Evolutionary conservation across 176 grass and related monocot genomes (phyloP).

Genomic region (Carex cristatella): DNA sequence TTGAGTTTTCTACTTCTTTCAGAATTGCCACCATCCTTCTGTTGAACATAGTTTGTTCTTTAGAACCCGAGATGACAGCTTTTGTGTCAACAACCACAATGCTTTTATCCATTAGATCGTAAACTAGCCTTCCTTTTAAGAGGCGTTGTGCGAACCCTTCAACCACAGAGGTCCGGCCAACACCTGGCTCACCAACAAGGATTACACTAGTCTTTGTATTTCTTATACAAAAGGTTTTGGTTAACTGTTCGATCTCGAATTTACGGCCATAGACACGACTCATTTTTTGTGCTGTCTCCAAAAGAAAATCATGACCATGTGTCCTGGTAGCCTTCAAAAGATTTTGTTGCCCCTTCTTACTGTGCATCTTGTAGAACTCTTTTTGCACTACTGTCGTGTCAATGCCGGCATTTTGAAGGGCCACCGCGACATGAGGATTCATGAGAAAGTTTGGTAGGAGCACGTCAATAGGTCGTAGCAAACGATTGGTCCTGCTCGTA

Average conservation of each 20-base stretch:
- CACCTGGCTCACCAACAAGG: constrained; percentile 73
- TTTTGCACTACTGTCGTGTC: constrained; percentile 38
- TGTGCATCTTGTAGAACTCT: constrained; percentile 58
- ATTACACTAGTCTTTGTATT: constrained; percentile 63
- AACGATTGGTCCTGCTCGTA: constrained; percentile 34
- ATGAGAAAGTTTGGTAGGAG: constrained; percentile 51
- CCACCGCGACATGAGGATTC: constrained; percentile 45
- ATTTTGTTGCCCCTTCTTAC: constrained; percentile 19
- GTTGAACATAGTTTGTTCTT: constrained; percentile 53
- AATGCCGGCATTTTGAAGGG: constrained; percentile 52
- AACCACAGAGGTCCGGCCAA: constrained; percentile 57
- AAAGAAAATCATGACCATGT: constrained; percentile 53
- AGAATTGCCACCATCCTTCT: constrained; percentile 57
- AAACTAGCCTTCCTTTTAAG: constrained; percentile 44
- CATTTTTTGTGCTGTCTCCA: constrained; percentile 61
- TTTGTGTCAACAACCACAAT: constrained; percentile 57
- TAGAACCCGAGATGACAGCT: constrained; percentile 40
- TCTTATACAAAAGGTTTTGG: constrained; percentile 37
- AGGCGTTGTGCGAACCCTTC: constrained; percentile 66
- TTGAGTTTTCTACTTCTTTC: constrained; percentile 60
- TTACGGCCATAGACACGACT: constrained; percentile 62
- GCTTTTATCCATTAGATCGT: constrained; percentile 46
- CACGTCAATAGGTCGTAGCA: constrained; percentile 53
- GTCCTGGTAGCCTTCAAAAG: constrained; percentile 50
- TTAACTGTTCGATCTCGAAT: constrained; percentile 50